phyloP scores from a whole-genome alignment of 192 early-diverging fungal genomes.

The Phycomyces nitens region DNA sequence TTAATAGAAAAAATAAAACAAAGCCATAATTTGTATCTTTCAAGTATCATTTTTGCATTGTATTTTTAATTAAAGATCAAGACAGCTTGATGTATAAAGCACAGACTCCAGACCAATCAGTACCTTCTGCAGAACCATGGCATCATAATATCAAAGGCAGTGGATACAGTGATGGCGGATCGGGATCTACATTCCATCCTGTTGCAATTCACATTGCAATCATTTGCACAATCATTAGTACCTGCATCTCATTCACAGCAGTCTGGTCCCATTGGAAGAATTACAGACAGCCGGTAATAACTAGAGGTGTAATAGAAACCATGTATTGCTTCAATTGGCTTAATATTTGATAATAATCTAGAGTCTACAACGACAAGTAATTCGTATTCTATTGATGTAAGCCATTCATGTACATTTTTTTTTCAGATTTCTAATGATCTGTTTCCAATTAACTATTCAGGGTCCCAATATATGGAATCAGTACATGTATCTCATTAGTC shows the following conservation, averaged over 20 bases:
- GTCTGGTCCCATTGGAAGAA: slow-evolving; percentile 58
- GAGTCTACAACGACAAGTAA: slow-evolving; percentile 62
- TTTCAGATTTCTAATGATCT: neutral
- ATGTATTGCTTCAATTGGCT: too few relatives aligned
- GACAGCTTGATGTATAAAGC: neutral
- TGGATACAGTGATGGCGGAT: slow-evolving; percentile 40
- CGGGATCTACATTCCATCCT: slow-evolving; percentile 42
- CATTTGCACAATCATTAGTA: slow-evolving; percentile 44
- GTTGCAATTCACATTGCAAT: slow-evolving; percentile 42
- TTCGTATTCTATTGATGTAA: slow-evolving; percentile 59
- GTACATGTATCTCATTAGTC: slow-evolving; percentile 71
- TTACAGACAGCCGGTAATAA: slow-evolving; percentile 55
- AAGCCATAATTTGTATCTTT: too few relatives aligned
- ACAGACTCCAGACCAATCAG: too few relatives aligned
- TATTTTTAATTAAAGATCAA: neutral
- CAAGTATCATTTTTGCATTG: too few relatives aligned
- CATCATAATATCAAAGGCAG: neutral
- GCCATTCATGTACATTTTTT: neutral
- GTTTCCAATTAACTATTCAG: slow-evolving; percentile 28
- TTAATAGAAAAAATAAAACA: neutral
- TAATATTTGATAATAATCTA: too few relatives aligned
- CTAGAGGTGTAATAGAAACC: neutral
- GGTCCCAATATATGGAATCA: slow-evolving; percentile 87
- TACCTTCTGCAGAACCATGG: neutral
- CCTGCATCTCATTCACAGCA: slow-evolving; percentile 42